phyloP scores from a whole-genome alignment of 345 rosid species.

The Ceriops decandra region DNA sequence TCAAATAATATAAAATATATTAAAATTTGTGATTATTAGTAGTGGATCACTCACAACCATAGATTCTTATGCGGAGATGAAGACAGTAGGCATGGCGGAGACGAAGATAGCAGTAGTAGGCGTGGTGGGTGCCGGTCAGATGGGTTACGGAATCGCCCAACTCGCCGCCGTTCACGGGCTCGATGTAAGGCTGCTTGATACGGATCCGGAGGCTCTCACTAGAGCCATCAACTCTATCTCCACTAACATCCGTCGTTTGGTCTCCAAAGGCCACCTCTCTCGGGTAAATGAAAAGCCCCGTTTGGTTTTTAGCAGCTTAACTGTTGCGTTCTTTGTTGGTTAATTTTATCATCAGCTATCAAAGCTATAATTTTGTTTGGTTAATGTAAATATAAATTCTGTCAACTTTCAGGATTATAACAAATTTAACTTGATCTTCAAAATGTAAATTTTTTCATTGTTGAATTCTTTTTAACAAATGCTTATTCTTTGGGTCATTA shows the following conservation, averaged over 20 bases:
- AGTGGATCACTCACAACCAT: no score
- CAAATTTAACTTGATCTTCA: no score
- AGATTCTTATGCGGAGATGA: no score
- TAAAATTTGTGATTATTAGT: no score
- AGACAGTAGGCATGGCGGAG: constrained; percentile 24
- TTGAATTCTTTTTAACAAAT: no score
- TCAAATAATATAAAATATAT: no score
- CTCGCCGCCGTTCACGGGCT: constrained; percentile 69
- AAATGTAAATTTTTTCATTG: no score
- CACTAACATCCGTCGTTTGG: constrained; percentile 51
- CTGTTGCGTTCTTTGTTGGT: not conserved
- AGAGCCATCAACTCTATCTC: constrained; percentile 54
- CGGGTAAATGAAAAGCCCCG: constrained; percentile 35
- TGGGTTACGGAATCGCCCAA: constrained; percentile 98
- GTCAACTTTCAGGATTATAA: no score
- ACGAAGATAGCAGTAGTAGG: constrained; percentile 52
- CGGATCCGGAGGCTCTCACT: constrained; percentile 58
- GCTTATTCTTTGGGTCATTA: no score
- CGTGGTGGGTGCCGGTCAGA: constrained; percentile 83
- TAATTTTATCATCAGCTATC: not conserved
- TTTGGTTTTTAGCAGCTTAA: no score
- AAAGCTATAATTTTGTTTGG: no score
- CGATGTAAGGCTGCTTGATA: constrained; percentile 57
- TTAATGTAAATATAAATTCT: no score
- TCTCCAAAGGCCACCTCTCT: constrained; percentile 59